Percentiles rank a stretch among this genome's conserved stretches.
These are phyloP conservation scores for Colletotrichum theobromicola DNA, from an alignment of 2,329 filamentous ascomycete genomes.

Conservation along the genomic window DNA sequence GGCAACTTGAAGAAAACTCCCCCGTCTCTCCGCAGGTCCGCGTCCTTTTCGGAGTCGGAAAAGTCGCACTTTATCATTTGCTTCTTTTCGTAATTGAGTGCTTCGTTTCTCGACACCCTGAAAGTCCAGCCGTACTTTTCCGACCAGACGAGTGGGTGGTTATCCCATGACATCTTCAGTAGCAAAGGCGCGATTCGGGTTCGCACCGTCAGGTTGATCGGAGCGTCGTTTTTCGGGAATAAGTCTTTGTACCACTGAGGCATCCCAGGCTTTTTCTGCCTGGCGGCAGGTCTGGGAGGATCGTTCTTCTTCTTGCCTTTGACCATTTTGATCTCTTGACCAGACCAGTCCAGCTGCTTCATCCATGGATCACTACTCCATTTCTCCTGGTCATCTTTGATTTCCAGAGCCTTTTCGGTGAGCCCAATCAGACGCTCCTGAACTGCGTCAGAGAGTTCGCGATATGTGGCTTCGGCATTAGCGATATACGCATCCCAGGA, in stretches of 20 bases:
- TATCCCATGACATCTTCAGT: constrained; percentile 86
- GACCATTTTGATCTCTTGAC: constrained; percentile 87
- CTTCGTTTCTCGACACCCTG: constrained; percentile 68
- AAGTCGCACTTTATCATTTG: constrained; percentile 80
- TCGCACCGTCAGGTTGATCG: constrained; percentile 82
- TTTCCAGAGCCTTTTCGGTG: constrained; percentile 76
- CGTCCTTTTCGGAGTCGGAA: constrained; percentile 71
- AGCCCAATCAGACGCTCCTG: constrained; percentile 75
- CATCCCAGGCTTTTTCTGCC: constrained; percentile 94
- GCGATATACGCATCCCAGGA: constrained; percentile 86
- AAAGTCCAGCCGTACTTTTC: constrained; percentile 95
- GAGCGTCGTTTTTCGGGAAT: constrained; percentile 70
- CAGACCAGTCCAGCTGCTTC: constrained; percentile 92
- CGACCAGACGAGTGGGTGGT: constrained; percentile 89
- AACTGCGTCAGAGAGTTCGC: constrained; percentile 77
- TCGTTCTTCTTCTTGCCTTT: constrained; percentile 91
- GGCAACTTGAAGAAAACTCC: constrained; percentile 90
- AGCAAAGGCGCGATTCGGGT: constrained; percentile 87
- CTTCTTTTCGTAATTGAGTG: constrained; percentile 69
- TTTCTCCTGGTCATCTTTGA: constrained; percentile 71
- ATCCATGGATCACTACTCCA: constrained; percentile 90
- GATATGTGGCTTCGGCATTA: constrained; percentile 86
- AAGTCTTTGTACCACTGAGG: constrained; percentile 96
- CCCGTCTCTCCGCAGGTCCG: constrained; percentile 64
- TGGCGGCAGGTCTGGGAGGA: constrained; percentile 74